phyloP scores from a whole-genome alignment of 805 yeast species.

The Saccharomycopsis guyanensis region DNA sequence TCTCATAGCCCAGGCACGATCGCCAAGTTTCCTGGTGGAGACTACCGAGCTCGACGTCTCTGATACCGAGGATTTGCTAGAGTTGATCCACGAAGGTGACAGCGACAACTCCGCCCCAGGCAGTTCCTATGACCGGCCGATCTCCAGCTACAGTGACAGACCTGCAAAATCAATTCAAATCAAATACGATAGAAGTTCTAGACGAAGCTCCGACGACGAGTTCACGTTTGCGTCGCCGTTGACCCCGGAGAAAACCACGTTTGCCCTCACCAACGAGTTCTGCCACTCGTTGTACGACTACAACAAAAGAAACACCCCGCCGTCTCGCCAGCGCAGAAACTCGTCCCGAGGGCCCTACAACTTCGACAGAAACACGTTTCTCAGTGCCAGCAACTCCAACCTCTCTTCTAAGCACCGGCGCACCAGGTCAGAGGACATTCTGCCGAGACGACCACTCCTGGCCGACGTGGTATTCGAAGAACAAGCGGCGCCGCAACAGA shows the following conservation, averaged over 20 bases:
- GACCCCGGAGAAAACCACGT: conserved; percentile 9
- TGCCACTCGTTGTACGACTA: background rate
- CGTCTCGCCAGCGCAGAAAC: background rate
- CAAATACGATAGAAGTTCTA: background rate
- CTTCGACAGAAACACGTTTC: background rate
- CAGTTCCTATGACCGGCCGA: background rate
- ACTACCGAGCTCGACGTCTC: background rate
- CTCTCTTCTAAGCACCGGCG: background rate
- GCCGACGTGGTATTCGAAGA: background rate
- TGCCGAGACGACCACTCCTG: background rate
- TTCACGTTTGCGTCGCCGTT: conserved; percentile 6
- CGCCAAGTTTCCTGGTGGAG: background rate
- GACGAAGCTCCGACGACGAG: background rate
- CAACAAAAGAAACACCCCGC: background rate
- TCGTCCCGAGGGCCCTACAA: background rate
- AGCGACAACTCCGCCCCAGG: background rate
- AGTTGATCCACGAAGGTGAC: background rate
- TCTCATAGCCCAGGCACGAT: background rate
- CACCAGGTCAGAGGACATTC: background rate
- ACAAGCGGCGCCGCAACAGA: background rate
- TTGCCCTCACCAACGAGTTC: conserved; percentile 5
- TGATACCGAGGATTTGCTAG: background rate
- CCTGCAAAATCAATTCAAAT: background rate
- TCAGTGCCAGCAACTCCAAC: background rate
- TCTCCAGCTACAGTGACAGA: background rate